Conservation (phyloP, 2,329 filamentous ascomycete genomes). For the Paramyrothecium roridum region DNA sequence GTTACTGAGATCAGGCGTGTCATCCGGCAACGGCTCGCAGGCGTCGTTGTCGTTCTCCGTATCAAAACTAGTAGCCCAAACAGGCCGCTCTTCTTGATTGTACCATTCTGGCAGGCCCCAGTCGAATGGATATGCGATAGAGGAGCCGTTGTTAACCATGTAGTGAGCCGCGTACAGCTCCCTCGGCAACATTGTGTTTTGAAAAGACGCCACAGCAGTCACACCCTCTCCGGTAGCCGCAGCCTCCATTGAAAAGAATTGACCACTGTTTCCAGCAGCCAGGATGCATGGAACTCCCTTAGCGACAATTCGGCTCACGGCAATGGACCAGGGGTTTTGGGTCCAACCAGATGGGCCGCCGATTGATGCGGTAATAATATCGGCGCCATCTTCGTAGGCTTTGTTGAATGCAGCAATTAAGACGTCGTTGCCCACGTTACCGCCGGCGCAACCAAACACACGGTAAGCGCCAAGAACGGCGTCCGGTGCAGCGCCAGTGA, state of each 20-base stretch:
- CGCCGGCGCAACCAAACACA: conserved; percentile 49
- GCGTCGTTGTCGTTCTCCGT: conserved; percentile 40
- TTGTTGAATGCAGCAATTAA: conserved; percentile 53
- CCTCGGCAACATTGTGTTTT: conserved; percentile 33
- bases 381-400: conserved; percentile 51
- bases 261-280: neutral
- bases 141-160: conserved; percentile 18
- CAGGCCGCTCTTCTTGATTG: conserved; percentile 15
- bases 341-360: conserved; percentile 17
- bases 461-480: conserved; percentile 51
- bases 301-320: neutral
- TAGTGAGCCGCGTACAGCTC: conserved; percentile 33
- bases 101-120: neutral
- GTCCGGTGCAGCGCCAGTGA: conserved; percentile 51
- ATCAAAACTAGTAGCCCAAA: conserved; percentile 43
- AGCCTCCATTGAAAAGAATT: neutral
- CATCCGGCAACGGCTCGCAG: conserved; percentile 45
- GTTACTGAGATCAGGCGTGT: conserved; percentile 48
- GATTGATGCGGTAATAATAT: conserved; percentile 51
- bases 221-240: conserved; percentile 36
- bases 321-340: neutral
- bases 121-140: neutral
- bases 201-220: conserved; percentile 40
- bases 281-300: neutral
- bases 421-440: conserved; percentile 42